A percentile compares a stretch with the other conserved stretches of the same genome.
phyloP scores from a whole-genome alignment of 2,329 filamentous ascomycete genomes.

The Penicillium sp. region DNA sequence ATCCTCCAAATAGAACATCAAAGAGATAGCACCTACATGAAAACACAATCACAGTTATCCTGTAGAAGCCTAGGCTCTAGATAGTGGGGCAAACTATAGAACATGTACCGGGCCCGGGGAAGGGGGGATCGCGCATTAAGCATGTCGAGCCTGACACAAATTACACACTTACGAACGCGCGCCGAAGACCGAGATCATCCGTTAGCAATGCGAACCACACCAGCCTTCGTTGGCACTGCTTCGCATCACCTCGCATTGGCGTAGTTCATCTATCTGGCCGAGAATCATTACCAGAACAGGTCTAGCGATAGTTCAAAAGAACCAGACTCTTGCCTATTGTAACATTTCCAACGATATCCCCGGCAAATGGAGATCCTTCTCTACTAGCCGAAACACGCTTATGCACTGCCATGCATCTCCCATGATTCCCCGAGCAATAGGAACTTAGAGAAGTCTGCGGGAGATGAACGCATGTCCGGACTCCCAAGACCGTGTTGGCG shows the following conservation, averaged over 20 bases:
- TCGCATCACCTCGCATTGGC: not conserved
- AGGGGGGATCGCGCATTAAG: not conserved
- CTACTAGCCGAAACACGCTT: not conserved
- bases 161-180: not conserved
- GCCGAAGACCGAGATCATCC: not conserved
- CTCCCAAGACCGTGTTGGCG: slow-evolving; percentile 1
- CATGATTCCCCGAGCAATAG: slow-evolving; percentile 7
- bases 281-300: not conserved
- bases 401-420: slow-evolving; percentile 2
- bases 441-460: not conserved
- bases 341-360: not conserved
- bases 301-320: not conserved
- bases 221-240: not conserved
- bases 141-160: not conserved
- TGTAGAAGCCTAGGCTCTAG: not conserved
- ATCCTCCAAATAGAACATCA: not conserved
- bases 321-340: not conserved
- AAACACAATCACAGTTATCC: not conserved
- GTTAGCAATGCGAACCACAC: not conserved
- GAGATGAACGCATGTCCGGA: not conserved
- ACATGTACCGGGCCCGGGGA: not conserved
- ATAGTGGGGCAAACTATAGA: not conserved
- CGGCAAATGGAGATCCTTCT: slow-evolving; percentile 1
- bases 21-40: not conserved
- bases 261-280: not conserved